Evolutionary conservation across 2,329 filamentous ascomycete species (phyloP).

Genomic region (Emydomyces testavorans): DNA sequence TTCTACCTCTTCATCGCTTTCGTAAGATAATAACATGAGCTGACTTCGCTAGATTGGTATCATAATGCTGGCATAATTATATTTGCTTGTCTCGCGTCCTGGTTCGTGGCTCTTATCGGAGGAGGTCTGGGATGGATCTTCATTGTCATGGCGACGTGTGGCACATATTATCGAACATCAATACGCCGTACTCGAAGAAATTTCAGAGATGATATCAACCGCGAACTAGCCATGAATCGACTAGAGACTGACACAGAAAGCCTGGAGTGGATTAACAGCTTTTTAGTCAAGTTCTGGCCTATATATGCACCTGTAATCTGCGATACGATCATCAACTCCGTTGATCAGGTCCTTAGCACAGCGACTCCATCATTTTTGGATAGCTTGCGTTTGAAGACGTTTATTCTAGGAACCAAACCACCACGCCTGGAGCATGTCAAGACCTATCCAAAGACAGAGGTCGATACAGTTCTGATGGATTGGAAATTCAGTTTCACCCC

Average conservation of each 20-base stretch:
- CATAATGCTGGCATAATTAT: constrained; percentile 91
- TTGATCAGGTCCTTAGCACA: constrained; percentile 90
- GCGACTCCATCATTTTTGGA: constrained; percentile 87
- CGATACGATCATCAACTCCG: constrained; percentile 80
- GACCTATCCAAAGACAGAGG: constrained; percentile 89
- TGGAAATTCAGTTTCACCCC: constrained; percentile 99
- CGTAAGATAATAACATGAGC: too few relatives aligned
- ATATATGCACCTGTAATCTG: constrained; percentile 94
- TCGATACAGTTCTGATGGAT: constrained; percentile 95
- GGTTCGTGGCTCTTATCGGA: constrained; percentile 78
- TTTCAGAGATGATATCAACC: constrained; percentile 84
- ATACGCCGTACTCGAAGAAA: constrained; percentile 87
- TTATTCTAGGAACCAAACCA: constrained; percentile 87
- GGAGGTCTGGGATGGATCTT: constrained; percentile 90
- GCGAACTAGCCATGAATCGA: constrained; percentile 75
- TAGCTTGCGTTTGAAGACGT: constrained; percentile 83
- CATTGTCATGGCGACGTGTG: constrained; percentile 81
- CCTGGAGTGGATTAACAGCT: constrained; percentile 98
- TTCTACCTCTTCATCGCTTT: background rate
- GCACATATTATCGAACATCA: constrained; percentile 93
- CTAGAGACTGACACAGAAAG: constrained; percentile 86
- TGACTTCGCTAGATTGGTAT: constrained; percentile 76
- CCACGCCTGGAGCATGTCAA: constrained; percentile 96
- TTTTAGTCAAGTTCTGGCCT: constrained; percentile 97
- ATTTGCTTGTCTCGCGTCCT: constrained; percentile 82